Evolutionary conservation across 306 rosid genomes (phyloP).

Genomic region (Medicago truncatula): DNA sequence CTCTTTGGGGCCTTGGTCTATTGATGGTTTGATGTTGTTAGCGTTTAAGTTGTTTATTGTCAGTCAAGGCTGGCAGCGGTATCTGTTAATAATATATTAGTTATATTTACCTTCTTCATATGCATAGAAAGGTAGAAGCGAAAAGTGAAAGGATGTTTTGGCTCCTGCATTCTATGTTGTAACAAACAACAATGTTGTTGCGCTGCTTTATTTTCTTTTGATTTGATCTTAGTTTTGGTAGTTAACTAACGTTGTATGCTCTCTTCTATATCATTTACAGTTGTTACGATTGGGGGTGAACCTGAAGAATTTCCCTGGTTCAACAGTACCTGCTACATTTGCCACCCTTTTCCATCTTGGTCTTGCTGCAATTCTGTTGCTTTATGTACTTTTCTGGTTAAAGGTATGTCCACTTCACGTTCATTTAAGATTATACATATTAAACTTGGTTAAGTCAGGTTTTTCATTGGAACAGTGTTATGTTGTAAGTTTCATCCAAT

Average conservation of each 20-base stretch:
- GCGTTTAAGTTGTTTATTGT: conserved; percentile 18
- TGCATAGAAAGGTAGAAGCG: conserved; percentile 24
- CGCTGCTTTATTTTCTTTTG: conserved; percentile 2
- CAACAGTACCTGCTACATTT: conserved; percentile 68
- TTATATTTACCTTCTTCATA: conserved; percentile 6
- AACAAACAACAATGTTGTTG: conserved; percentile 2
- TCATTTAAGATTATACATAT: not conserved
- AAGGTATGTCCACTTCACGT: conserved; percentile 63
- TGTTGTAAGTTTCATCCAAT: conserved; percentile 7
- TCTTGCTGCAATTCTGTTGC: conserved; percentile 80
- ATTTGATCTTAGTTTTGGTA: conserved; percentile 10
- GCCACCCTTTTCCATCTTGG: conserved; percentile 82
- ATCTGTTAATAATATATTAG: not conserved
- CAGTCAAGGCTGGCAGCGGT: conserved; percentile 16
- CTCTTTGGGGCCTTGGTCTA: conserved; percentile 11
- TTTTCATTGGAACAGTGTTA: conserved; percentile 21
- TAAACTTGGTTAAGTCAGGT: conserved; percentile 29
- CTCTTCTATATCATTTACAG: conserved; percentile 52
- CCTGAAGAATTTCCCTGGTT: conserved; percentile 84
- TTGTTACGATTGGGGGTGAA: conserved; percentile 81
- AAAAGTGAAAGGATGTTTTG: conserved; percentile 7
- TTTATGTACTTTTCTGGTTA: conserved; percentile 89
- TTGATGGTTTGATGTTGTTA: not conserved
- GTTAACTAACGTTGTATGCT: conserved; percentile 22
- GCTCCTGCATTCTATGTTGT: conserved; percentile 19